These are phyloP conservation scores for Hsuehochloa calcarea DNA, from an alignment of 176 grass and related monocot genomes.

Conservation along the genomic window DNA sequence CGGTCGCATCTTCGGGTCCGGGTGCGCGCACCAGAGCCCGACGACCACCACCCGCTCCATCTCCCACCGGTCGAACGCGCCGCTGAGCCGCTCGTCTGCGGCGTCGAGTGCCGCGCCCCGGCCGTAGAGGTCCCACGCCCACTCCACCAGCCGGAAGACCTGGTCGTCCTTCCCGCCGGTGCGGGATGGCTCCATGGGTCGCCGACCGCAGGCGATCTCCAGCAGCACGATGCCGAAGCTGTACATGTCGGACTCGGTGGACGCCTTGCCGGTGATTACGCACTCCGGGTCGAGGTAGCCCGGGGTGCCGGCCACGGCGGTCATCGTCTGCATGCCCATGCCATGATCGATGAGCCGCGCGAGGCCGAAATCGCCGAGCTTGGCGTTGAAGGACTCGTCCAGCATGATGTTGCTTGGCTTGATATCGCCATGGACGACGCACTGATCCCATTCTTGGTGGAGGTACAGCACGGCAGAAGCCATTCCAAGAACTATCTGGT, in stretches of 20 bases:
- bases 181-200: background rate
- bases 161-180: background rate
- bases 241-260: slow-evolving; percentile 32
- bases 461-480: slow-evolving; percentile 29
- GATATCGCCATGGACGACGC: slow-evolving; percentile 40
- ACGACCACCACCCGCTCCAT: background rate
- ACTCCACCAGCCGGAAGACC: slow-evolving; percentile 23
- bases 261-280: slow-evolving; percentile 15
- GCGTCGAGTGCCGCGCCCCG: background rate
- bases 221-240: slow-evolving; percentile 40
- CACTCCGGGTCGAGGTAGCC: slow-evolving; percentile 20
- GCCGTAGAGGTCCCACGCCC: slow-evolving; percentile 5
- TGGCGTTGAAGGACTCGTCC: slow-evolving; percentile 4
- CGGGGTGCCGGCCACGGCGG: slow-evolving; percentile 12
- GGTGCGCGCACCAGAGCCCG: slow-evolving; percentile 53
- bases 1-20: background rate
- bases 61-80: background rate
- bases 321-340: slow-evolving; percentile 22
- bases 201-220: slow-evolving; percentile 23
- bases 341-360: slow-evolving; percentile 37
- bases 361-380: slow-evolving; percentile 27
- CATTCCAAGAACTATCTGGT: slow-evolving; percentile 18
- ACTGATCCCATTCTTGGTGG: slow-evolving; percentile 34
- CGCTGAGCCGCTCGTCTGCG: background rate
- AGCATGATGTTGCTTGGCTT: slow-evolving; percentile 39